Base-by-base conservation (phyloP, 2,329 filamentous ascomycete genomes). In the Macroventuria anomochaeta region DNA sequence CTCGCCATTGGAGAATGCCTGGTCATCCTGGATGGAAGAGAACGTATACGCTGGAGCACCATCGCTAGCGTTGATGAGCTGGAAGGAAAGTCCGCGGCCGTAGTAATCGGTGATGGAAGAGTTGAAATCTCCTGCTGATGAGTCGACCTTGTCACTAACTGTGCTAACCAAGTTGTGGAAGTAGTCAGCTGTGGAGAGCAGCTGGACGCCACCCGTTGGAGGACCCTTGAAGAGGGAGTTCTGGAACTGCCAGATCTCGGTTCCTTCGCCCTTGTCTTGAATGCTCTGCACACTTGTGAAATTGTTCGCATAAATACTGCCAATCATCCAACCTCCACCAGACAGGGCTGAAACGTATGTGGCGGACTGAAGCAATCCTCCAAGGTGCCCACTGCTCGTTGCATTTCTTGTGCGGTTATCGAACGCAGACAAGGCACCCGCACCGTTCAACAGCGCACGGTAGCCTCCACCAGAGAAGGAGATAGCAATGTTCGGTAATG, bases 51-150 rank as follows among this genome's bases (percentile, higher is more conserved):
- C 81, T 51, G 43, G 85, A 0, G 90, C 92, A 32, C 92, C 93
- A 56, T 89, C 76, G 1, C 81, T 82, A 5, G 85, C 88, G 69
- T 93, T 89, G 70, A 96, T 83, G 40, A 96, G 83, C 76, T 96
- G 92, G 75, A 89, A 96, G 1, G 88, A 88, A n/a, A 96, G 81
- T 39, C 90, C 90, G 53, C 92, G 88, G 23, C 90, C 90, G 80
- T 92, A 96, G 73, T 91, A 91, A 77, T 97, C 93, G 0, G 93
- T 96, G 52, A 96, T 81, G 7, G 90, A 89, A 3, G 83, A 84
- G 20, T 74, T 70, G 73, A 83, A 93, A 0, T 51, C 31, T 68
- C 81, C 93, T 7, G 62, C 62, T 0, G 85, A 84, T 13, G 87
- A 88, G 53, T 87, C 73, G 1, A 69, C 65, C 76, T 93, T 95